These are phyloP conservation scores for Termitomyces sp. DNA, from an alignment of 768 basidiomycete species.

Conservation along the genomic window DNA sequence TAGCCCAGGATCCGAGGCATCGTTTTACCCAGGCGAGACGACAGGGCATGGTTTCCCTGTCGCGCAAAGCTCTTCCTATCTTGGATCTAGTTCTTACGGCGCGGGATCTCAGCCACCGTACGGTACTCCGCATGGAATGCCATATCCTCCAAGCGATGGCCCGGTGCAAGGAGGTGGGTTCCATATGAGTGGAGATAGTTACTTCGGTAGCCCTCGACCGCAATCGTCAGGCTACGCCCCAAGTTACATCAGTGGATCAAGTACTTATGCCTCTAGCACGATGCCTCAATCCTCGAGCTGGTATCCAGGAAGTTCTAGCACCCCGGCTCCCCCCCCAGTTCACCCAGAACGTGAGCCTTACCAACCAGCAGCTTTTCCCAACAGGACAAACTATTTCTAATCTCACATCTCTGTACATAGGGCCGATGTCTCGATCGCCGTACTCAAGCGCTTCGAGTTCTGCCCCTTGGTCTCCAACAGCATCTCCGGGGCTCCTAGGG, in stretches of 20 bases:
- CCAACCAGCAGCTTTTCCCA: neutral
- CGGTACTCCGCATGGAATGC: constrained; percentile 4
- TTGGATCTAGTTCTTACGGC: constrained; percentile 14
- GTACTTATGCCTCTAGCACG: constrained; percentile 9
- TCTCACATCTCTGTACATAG: constrained; percentile 13
- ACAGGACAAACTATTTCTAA: constrained; percentile 3
- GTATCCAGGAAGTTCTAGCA: constrained; percentile 16
- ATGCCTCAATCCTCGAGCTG: constrained; percentile 15
- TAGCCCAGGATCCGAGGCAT: constrained; percentile 14
- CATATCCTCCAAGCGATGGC: constrained; percentile 3
- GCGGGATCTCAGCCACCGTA: constrained; percentile 6
- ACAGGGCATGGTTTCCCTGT: constrained; percentile 11
- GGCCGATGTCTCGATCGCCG: constrained; percentile 18
- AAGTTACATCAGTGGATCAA: constrained; percentile 11
- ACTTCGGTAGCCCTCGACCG: constrained; percentile 11
- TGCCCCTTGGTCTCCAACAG: constrained; percentile 22
- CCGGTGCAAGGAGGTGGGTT: constrained; percentile 12
- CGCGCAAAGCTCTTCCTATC: constrained; percentile 19
- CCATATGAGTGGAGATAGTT: constrained; percentile 18
- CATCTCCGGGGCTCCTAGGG: constrained; percentile 28
- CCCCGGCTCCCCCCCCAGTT: constrained; percentile 23
- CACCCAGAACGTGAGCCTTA: constrained; percentile 31
- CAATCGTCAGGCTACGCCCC: constrained; percentile 14
- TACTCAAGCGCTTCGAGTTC: constrained; percentile 18
- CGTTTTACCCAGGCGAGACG: constrained; percentile 9